Evolutionary conservation across 345 rosid genomes (phyloP).

Genomic region (Aquilaria sinensis): DNA sequence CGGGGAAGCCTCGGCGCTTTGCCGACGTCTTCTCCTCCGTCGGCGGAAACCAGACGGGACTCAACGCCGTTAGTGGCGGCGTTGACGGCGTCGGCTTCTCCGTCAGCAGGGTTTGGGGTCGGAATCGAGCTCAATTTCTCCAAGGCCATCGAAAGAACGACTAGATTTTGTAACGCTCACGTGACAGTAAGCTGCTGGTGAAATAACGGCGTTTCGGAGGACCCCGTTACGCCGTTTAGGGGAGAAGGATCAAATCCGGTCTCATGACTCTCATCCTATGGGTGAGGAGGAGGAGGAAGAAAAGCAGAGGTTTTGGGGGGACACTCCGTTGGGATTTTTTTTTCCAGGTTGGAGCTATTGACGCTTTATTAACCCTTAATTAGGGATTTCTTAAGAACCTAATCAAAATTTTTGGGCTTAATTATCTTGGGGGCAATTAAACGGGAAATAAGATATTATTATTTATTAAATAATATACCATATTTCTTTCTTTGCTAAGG

Average conservation of each 20-base stretch:
- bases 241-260: slow-evolving; percentile 11
- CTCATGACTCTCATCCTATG: neutral
- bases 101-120: slow-evolving; percentile 30
- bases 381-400: neutral
- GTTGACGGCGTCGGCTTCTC: slow-evolving; percentile 37
- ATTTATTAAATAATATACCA: slow-evolving; percentile 2
- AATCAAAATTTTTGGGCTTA: neutral
- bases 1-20: slow-evolving; percentile 84
- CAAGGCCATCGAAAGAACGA: slow-evolving; percentile 34
- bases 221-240: slow-evolving; percentile 45
- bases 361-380: slow-evolving; percentile 24
- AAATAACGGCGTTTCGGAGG: slow-evolving; percentile 43
- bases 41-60: slow-evolving; percentile 25
- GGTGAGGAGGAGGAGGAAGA: slow-evolving; percentile 8
- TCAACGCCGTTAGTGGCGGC: slow-evolving; percentile 42
- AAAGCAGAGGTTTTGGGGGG: slow-evolving; percentile 16
- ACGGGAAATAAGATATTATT: neutral
- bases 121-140: slow-evolving; percentile 42
- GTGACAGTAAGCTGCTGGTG: slow-evolving; percentile 18
- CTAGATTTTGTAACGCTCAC: slow-evolving; percentile 19
- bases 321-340: neutral
- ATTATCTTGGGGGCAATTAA: neutral
- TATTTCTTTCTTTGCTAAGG: slow-evolving; percentile 13
- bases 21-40: slow-evolving; percentile 51
- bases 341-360: slow-evolving; percentile 18